Percentiles rank a stretch among this genome's conserved stretches.
Conservation (phyloP, 352 stramenopile genomes). For the Globisporangium splendens region DNA sequence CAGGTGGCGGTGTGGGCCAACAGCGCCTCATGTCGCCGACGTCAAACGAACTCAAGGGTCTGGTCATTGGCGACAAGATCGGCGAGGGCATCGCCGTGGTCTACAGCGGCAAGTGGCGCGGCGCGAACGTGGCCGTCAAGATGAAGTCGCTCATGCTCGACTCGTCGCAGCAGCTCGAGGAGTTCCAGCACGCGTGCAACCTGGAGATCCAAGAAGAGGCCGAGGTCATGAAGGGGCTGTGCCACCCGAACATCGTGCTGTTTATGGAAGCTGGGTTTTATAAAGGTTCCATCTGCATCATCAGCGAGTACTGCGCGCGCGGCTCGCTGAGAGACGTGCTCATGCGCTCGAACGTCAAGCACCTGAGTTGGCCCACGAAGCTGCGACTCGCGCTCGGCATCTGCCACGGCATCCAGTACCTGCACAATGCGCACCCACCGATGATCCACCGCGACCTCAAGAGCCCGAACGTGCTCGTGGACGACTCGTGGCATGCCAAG, state of each 20-base stretch:
- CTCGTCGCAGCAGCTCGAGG: constrained; percentile 48
- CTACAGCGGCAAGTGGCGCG: constrained; percentile 94
- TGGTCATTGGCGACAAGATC: constrained; percentile 84
- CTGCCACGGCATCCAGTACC: constrained; percentile 86
- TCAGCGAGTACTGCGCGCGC: constrained; percentile 94
- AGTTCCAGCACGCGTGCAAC: constrained; percentile 83
- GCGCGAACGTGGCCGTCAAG: constrained; percentile 95
- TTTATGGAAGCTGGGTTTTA: constrained; percentile 89
- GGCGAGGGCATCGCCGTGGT: constrained; percentile 87
- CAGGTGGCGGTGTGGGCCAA: constrained; percentile 4
- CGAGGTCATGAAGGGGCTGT: constrained; percentile 76
- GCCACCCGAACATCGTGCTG: constrained; percentile 84
- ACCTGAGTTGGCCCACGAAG: constrained; percentile 80
- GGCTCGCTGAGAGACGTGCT: constrained; percentile 95
- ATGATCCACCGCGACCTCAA: constrained; percentile 93
- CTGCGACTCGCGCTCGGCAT: constrained; percentile 74
- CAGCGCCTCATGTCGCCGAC: constrained; percentile 56
- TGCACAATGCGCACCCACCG: constrained; percentile 85
- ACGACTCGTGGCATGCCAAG: constrained; percentile 88
- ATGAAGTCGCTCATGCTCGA: constrained; percentile 82
- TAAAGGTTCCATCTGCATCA: constrained; percentile 89
- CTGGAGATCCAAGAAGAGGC: constrained; percentile 82
- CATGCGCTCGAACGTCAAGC: constrained; percentile 60
- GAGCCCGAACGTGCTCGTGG: constrained; percentile 87
- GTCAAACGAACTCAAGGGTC: constrained; percentile 69